Evolutionary conservation across 768 basidiomycete genomes (phyloP), one percentile per base, ranked within the genome.

Genomic region (Infundibulicybe gibba): DNA sequence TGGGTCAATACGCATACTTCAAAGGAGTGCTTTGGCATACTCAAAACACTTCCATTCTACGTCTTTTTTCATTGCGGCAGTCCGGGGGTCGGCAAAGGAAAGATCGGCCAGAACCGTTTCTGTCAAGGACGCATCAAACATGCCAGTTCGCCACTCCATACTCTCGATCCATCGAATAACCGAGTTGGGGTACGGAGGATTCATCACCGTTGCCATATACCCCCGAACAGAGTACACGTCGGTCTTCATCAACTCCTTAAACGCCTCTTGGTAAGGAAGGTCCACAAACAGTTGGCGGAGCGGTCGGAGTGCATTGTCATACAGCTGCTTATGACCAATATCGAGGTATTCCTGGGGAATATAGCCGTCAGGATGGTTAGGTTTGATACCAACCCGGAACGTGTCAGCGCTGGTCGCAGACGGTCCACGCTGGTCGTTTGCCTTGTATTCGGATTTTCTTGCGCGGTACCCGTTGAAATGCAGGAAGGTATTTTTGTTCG

Each of bases 401-500:
- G 25, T 25, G 25, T 25, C 25, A 25, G 25, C 25, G 15, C 42
- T 53, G 8, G 31, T 25, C 25, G 41, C 16, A 31, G 42, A 43
- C 16, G 40, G 43, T 17, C 51, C 53, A 47, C 53, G 51, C 25
- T 41, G 33, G 43, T 57, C 53, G n/a, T 14, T 19, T 6, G 40
- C 17, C 6, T 42, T 32, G 6, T 49, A 40, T 9, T 44, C 48
- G 30, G 49, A 50, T 31, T 54, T 34, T 17, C 34, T 32, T 2
- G 52, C 49, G n/a, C 46, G 37, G 45, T 54, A 40, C 17, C 51
- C 50, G 44, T 64, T 65, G 51, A 45, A 65, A 39, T 43, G 50
- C 13, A 58, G 32, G 45, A 65, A 59, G 6, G 56, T 41, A 40
- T 57, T 53, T 37, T 53, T 48, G 33, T 56, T 17, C 20, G 21